Evolutionary conservation across 2,329 filamentous ascomycete genomes (phyloP), one percentile per base, ranked within the genome.

Genomic region (Arthrobotrys entomopaga): DNA sequence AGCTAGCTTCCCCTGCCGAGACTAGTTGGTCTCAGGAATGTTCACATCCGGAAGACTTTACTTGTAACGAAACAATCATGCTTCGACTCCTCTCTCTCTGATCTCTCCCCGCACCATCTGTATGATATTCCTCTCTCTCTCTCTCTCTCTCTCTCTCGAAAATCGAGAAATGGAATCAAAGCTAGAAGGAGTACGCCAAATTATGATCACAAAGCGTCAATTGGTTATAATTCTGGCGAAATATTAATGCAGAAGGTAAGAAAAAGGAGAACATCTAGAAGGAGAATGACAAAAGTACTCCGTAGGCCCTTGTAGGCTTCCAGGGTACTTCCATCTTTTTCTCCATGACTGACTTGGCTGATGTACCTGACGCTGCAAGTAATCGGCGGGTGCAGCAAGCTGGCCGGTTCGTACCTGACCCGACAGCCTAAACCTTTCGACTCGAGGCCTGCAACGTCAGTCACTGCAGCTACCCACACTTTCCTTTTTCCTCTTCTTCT

Each of bases 331-430:
- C 13, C 42, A 46, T 29, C 15, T 38, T 34, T 34, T 26, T 34
- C 10, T 34, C 29, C 29, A 34, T 34, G 3, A 65, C 56, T 54
- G 50, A 40, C 24, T 24, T 22, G 50, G 4, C 53, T 20, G 40
- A 26, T 22, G 63, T 66, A 58, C 64, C 64, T 66, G 64, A 53
- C 26, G 40, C 61, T 65, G 64, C 64, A 66, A 53, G 64, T 66
- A 66, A 66, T 66, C 53, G 54, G 20, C 29, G 48, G 43, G 46
- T 53, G 48, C 48, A 64, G 48, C 38, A 46, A 16, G 15, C n/a
- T 8, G 43, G 2, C 22, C n/a, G 24, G 46, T 48, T 54, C 38
- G 64, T 67, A 48, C 64, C 64, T 67, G 64, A 60, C 64, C 64
- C 64, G 54, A 53, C 59, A 53, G 53, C 53, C 53, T 57, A 57